Evolutionary conservation across 2,329 filamentous ascomycete species (phyloP).

Genomic region (Arthrinium puccinioides): DNA sequence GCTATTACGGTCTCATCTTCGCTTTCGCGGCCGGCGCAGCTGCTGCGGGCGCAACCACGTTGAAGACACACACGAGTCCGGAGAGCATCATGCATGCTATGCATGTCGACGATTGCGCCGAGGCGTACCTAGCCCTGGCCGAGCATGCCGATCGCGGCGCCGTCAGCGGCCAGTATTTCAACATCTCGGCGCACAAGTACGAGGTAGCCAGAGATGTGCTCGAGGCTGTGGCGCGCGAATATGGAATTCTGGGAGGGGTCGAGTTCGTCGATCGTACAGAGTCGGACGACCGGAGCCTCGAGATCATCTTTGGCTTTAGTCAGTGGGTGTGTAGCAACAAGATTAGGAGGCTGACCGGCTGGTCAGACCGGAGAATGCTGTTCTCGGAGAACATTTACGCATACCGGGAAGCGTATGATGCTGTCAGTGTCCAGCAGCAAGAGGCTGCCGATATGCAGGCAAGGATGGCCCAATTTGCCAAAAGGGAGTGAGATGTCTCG

Average conservation of each 20-base stretch:
- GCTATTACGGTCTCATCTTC: slow-evolving; percentile 34
- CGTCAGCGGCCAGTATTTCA: slow-evolving; percentile 33
- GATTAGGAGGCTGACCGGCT: slow-evolving; percentile 30
- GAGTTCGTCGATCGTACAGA: slow-evolving; percentile 14
- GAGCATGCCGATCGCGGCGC: slow-evolving; percentile 20
- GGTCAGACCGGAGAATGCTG: slow-evolving; percentile 27
- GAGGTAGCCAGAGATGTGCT: slow-evolving; percentile 34
- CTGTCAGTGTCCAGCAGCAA: no score
- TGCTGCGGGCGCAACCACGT: slow-evolving; percentile 6
- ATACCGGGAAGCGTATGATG: slow-evolving; percentile 32
- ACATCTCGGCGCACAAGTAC: slow-evolving; percentile 35
- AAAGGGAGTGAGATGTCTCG: no score
- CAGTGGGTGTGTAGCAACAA: slow-evolving; percentile 37
- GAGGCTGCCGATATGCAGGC: no score
- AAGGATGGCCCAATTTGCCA: no score
- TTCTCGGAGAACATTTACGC: slow-evolving; percentile 28
- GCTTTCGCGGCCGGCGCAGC: slow-evolving; percentile 19
- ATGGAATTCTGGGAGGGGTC: slow-evolving; percentile 25
- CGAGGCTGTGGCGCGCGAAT: slow-evolving; percentile 30
- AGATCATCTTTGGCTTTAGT: slow-evolving; percentile 25
- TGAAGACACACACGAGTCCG: slow-evolving; percentile 25
- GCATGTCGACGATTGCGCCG: slow-evolving; percentile 42
- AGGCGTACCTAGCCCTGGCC: slow-evolving; percentile 38
- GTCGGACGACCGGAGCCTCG: slow-evolving; percentile 7
- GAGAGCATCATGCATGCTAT: slow-evolving; percentile 35